Evolutionary conservation across 2,329 filamentous ascomycete genomes (phyloP), one percentile per base, ranked within the genome.

Genomic region (Hypoxylon sp.): DNA sequence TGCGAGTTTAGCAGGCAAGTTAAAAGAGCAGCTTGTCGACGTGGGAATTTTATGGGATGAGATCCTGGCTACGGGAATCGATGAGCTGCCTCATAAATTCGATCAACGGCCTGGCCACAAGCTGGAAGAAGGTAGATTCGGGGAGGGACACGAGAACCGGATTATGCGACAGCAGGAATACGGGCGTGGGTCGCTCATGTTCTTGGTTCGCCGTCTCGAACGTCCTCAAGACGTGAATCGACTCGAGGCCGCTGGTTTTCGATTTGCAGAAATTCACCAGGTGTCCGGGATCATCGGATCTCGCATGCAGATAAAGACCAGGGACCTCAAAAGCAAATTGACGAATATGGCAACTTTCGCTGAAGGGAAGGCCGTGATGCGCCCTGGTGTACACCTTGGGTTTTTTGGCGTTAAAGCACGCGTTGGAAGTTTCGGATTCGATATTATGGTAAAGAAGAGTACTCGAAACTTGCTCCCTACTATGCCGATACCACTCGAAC

Each of bases 111-210:
- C 46, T 2, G 51, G 48, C 9, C 55, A 65, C 11, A 59, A 47
- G 14, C 13, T 70, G 42, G 47, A 71, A 69, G 39, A 70, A 39
- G 26, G 59, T 22, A 24, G 80, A 26, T 67, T 82, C 11, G 79
- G 78, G 1, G 83, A 86, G 70, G 84, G 84, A 68, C 83, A 66
- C 2, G 68, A 71, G 42, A 63, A 80, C 0, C 55, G 79, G 31
- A 62, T 69, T 17, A 60, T 71, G 3, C 71, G 70, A 24, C 72
- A 69, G 24, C 73, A 79, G 14, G 77, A 80, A 31, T 86, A 89
- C 39, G 91, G 91, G 3, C 90, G 89, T 65, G 94, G 94, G 0
- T 93, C 94, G 59, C 85, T 97, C 50, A 88, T 97, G 78, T 94
- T 97, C 73, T 85, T 97, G 9, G 91, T 94, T 5, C 91, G 90